These are phyloP conservation scores for Platismatia glauca DNA, from an alignment of 495 filamentous ascomycete genomes.

Conservation along the genomic window DNA sequence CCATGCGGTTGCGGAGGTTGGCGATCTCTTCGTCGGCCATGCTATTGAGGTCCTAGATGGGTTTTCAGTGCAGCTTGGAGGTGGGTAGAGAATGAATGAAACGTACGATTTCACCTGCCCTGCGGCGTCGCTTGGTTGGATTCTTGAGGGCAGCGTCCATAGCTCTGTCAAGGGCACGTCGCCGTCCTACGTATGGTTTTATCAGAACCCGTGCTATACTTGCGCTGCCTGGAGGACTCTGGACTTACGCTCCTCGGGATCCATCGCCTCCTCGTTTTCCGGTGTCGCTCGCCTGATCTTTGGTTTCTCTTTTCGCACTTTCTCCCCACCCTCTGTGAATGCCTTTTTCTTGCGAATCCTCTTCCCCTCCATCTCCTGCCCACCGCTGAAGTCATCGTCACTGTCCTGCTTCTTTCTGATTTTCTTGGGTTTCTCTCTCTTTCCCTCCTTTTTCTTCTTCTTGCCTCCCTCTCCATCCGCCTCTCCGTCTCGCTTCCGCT, in stretches of 20 bases:
- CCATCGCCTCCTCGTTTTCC: slow-evolving; percentile 55
- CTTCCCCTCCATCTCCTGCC: slow-evolving; percentile 49
- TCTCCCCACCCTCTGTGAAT: slow-evolving; percentile 30
- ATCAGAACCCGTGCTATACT: slow-evolving; percentile 20
- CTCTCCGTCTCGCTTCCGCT: slow-evolving; percentile 67
- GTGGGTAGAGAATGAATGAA: neutral
- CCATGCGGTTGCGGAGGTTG: slow-evolving; percentile 81
- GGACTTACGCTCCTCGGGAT: slow-evolving; percentile 45
- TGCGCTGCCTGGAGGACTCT: neutral
- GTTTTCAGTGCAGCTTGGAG: slow-evolving; percentile 19
- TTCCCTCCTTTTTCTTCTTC: slow-evolving; percentile 67
- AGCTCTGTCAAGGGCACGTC: slow-evolving; percentile 68
- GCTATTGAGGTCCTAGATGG: slow-evolving; percentile 70
- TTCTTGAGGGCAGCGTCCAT: slow-evolving; percentile 85
- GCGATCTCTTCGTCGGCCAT: slow-evolving; percentile 86
- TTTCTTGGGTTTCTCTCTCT: slow-evolving; percentile 63
- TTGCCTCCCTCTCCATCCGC: slow-evolving; percentile 44
- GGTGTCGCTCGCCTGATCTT: slow-evolving; percentile 37
- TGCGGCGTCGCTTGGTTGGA: slow-evolving; percentile 67
- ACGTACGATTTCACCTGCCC: slow-evolving; percentile 80
- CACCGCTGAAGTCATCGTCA: slow-evolving; percentile 47
- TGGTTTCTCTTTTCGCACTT: slow-evolving; percentile 40
- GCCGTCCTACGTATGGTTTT: slow-evolving; percentile 55
- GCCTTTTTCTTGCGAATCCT: slow-evolving; percentile 37
- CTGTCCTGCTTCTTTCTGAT: slow-evolving; percentile 48